phyloP scores from a whole-genome alignment of 2,329 filamentous ascomycete genomes.

The Fusarium austroafricanum region DNA sequence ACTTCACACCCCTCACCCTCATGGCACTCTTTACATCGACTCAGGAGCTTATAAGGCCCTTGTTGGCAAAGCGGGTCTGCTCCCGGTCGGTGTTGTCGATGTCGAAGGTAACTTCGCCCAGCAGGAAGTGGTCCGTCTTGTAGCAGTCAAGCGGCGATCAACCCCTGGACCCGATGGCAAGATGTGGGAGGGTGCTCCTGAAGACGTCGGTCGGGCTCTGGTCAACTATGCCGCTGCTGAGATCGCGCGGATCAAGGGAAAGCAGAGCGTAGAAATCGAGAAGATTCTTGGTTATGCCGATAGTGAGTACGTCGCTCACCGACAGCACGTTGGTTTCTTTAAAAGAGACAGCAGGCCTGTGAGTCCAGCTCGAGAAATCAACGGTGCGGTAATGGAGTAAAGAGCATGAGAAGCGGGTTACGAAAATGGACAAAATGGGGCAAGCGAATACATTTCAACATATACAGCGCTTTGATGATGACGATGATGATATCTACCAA shows the following conservation, averaged over 20 bases:
- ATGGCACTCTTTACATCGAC: slow-evolving; percentile 94
- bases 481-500: slow-evolving; percentile 36
- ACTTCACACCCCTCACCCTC: slow-evolving; percentile 88
- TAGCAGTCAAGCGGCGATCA: slow-evolving; percentile 76
- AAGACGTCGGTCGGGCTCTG: slow-evolving; percentile 87
- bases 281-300: slow-evolving; percentile 89
- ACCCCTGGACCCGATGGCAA: slow-evolving; percentile 56
- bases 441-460: slow-evolving; percentile 40
- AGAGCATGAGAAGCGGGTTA: not conserved
- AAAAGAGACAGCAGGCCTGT: slow-evolving; percentile 64
- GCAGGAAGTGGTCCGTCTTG: slow-evolving; percentile 89
- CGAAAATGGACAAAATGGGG: slow-evolving; percentile 28
- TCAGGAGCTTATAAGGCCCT: slow-evolving; percentile 86
- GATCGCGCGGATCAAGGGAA: slow-evolving; percentile 84
- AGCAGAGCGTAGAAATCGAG: slow-evolving; percentile 84
- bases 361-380: slow-evolving; percentile 56
- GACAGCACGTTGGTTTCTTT: slow-evolving; percentile 88
- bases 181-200: slow-evolving; percentile 62
- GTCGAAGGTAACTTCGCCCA: slow-evolving; percentile 91
- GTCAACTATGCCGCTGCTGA: slow-evolving; percentile 94
- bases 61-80: slow-evolving; percentile 83
- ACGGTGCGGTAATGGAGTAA: slow-evolving; percentile 37
- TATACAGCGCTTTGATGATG: slow-evolving; percentile 36
- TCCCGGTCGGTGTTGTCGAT: slow-evolving; percentile 90
- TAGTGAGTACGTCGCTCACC: slow-evolving; percentile 90